Base-by-base conservation (phyloP, 208 protist genomes). In the Leishmania guyanensis region DNA sequence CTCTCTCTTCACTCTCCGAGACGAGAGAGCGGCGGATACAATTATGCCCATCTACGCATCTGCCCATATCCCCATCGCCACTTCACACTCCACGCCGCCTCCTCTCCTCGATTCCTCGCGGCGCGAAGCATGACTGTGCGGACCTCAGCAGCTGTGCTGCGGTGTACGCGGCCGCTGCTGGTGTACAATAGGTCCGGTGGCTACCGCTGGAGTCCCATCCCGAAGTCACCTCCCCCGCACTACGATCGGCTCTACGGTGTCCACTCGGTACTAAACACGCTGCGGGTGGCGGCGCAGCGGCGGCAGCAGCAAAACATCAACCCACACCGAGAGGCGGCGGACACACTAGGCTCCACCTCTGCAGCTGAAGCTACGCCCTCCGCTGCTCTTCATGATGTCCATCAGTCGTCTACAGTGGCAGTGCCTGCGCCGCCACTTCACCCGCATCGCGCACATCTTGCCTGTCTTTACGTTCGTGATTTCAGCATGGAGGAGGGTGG, bases 211-310 rank as follows among this genome's bases (percentile, higher is more conserved):
- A 90, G 80, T 54, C 82, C 90, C 5, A 94, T 94, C 65, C 90
- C 92, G 0, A 90, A 91, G 51, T 91, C 92, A n/a, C 92, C 92
- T n/a, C 90, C 92, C 20, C 77, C 78, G 3, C 69, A 88, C 75
- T 80, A 85, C 33, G 91, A 96, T 75, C 90, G 92, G n/a, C 85
- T 96, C 26, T 94, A 90, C 72, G 92, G 92, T 53, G 88, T 86
- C 1, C 92, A 94, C 68, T 83, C 88, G 20, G 90, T 94, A 0
- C 80, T 94, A 46, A 91, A 93, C 77, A 79, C 88, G 43, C 83
- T 96, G 20, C 90, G 90, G 10, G 90, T 84, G 74, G 90, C 91
- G 54, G 88, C 86, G 22, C 75, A 77, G 58, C 75, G 60, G 16
- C 64, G 68, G 43, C 79, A 77, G 36, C 60, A 43, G 36, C 36